A percentile compares a stretch with the other conserved stretches of the same genome.
Evolutionary conservation across 495 filamentous ascomycete species (phyloP).

Genomic region (Aspergillus bridgeri): DNA sequence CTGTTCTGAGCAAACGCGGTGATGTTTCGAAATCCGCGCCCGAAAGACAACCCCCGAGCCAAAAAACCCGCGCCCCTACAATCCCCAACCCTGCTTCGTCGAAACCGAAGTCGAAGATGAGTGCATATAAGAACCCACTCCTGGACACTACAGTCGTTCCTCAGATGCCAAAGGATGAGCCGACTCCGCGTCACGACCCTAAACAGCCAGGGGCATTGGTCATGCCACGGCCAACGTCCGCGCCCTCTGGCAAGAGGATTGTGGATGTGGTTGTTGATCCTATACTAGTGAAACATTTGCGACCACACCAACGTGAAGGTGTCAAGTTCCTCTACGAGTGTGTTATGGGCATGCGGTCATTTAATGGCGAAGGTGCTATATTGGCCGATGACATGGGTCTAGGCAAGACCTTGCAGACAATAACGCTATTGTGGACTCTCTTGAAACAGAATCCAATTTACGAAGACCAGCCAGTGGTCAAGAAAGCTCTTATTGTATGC

Average conservation of each 20-base stretch:
- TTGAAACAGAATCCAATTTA: conserved; percentile 76
- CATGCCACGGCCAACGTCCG: conserved; percentile 59
- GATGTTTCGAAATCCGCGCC: conserved; percentile 3
- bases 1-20: conserved; percentile 15
- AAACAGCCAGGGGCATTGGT: conserved; percentile 59
- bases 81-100: conserved; percentile 21
- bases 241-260: conserved; percentile 61
- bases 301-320: conserved; percentile 73
- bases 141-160: conserved; percentile 51
- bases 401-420: conserved; percentile 78
- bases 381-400: conserved; percentile 83
- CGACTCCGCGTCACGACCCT: conserved; percentile 66
- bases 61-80: neutral
- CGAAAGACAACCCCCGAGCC: neutral
- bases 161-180: conserved; percentile 34
- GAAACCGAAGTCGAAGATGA: conserved; percentile 21
- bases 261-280: conserved; percentile 84
- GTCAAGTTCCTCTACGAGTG: conserved; percentile 80
- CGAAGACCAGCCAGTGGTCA: conserved; percentile 59
- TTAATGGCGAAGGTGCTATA: conserved; percentile 71
- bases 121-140: conserved; percentile 60
- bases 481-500: conserved; percentile 78
- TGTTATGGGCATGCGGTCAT: conserved; percentile 74
- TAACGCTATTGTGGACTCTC: conserved; percentile 74
- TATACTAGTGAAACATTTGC: conserved; percentile 59